Conservation (phyloP, 192 early-diverging fungal species). For the Globomyces pollinis-pini region DNA sequence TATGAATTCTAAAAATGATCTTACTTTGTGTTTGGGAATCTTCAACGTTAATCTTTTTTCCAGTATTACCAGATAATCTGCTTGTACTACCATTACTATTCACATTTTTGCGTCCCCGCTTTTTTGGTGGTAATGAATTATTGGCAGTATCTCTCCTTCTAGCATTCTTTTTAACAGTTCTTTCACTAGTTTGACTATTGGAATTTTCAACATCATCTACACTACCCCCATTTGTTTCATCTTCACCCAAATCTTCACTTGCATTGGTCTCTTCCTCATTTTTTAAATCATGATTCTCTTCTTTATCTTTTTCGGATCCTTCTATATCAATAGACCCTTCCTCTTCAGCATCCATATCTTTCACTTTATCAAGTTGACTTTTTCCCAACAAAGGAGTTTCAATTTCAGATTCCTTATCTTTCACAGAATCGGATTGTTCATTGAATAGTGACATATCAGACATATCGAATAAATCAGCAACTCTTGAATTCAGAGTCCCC, state of each 20-base stretch:
- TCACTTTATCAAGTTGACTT: neutral
- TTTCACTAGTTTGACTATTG: too few species aligned
- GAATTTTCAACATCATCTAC: too few species aligned
- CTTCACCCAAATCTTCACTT: too few species aligned
- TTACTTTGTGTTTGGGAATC: neutral
- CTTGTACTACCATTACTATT: too few species aligned
- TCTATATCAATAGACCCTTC: too few species aligned
- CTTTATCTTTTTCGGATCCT: too few species aligned
- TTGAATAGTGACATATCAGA: neutral
- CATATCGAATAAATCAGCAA: neutral
- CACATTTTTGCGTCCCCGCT: too few species aligned
- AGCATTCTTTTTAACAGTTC: too few species aligned
- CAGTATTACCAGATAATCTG: neutral
- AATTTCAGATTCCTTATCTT: neutral
- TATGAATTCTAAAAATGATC: neutral
- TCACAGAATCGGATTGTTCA: neutral
- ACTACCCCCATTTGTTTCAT: too few species aligned
- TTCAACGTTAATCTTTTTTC: neutral
- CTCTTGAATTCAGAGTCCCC: constrained; percentile 2
- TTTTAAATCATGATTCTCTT: too few species aligned
- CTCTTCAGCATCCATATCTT: neutral
- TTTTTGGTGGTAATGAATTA: neutral
- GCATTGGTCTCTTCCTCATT: too few species aligned
- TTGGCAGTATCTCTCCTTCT: neutral
- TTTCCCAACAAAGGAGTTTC: neutral